phyloP scores from a whole-genome alignment of 495 filamentous ascomycete species.

The Entonaema liquescens region DNA sequence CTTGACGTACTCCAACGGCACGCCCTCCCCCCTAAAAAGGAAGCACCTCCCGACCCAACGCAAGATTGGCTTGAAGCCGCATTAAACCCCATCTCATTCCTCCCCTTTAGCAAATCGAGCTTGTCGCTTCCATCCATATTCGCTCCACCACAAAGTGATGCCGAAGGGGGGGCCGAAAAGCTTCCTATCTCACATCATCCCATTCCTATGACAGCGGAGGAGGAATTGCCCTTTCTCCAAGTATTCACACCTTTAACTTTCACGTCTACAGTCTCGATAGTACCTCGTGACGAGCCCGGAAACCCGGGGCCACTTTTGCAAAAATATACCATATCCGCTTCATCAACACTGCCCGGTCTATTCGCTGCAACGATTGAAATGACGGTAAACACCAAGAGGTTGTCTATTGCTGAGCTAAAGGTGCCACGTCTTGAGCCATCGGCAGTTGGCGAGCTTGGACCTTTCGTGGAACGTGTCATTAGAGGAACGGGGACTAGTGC shows the following conservation, averaged over 20 bases:
- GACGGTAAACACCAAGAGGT: conserved; percentile 54
- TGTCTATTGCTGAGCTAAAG: conserved; percentile 49
- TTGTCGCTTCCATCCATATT: conserved; percentile 18
- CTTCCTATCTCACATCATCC: conserved; percentile 62
- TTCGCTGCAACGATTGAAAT: conserved; percentile 58
- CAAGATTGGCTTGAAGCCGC: conserved; percentile 50
- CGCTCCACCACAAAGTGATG: conserved; percentile 6
- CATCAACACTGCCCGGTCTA: conserved; percentile 49
- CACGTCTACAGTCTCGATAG: conserved; percentile 55
- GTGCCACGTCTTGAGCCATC: conserved; percentile 55
- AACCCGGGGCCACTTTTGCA: conserved; percentile 48
- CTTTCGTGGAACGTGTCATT: conserved; percentile 49
- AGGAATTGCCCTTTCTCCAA: conserved; percentile 66
- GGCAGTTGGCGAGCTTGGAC: conserved; percentile 52
- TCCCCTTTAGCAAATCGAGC: conserved; percentile 57
- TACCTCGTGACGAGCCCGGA: conserved; percentile 41
- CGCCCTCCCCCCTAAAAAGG: conserved; percentile 46
- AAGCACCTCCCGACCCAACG: conserved; percentile 37
- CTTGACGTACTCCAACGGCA: conserved; percentile 51
- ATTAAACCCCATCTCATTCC: conserved; percentile 56
- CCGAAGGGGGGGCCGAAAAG: conserved; percentile 30
- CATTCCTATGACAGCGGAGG: conserved; percentile 55
- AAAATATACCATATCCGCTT: conserved; percentile 52
- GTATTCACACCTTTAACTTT: conserved; percentile 65
- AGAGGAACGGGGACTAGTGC: conserved; percentile 41